These are phyloP conservation scores for Microbotryum violaceum DNA, from an alignment of 1,284 basidiomycete species.

Conservation along the genomic window DNA sequence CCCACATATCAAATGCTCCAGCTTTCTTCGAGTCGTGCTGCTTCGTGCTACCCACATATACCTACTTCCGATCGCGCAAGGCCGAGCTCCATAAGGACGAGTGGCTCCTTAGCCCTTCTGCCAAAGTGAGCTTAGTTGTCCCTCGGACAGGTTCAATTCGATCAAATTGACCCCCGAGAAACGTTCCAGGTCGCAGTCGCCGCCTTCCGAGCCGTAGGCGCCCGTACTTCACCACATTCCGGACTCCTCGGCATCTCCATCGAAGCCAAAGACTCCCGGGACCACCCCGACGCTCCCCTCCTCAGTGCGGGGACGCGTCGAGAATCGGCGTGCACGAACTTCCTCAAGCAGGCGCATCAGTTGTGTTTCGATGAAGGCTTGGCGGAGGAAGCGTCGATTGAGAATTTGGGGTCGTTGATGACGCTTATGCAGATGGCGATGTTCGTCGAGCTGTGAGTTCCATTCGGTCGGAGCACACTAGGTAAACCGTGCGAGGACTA, in stretches of 20 bases:
- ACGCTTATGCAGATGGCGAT: conserved; percentile 11
- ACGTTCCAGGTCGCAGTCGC: conserved; percentile 11
- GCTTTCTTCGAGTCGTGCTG: conserved; percentile 28
- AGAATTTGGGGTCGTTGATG: conserved; percentile 17
- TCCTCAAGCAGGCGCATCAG: conserved; percentile 9
- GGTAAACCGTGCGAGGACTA: no score
- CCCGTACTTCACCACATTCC: conserved; percentile 20
- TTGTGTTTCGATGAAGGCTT: conserved; percentile 9
- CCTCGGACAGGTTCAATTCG: neutral
- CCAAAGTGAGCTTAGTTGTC: neutral
- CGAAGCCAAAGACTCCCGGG: neutral
- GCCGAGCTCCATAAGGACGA: neutral
- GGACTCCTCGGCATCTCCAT: conserved; percentile 14
- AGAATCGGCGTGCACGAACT: conserved; percentile 11
- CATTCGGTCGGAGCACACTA: neutral
- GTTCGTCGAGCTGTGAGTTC: conserved; percentile 6
- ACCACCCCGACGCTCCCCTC: conserved; percentile 1
- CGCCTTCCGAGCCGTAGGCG: conserved; percentile 21
- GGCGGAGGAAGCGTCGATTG: neutral
- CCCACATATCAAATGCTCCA: neutral
- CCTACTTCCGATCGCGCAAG: conserved; percentile 4
- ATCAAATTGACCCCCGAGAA: neutral
- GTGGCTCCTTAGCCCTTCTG: neutral
- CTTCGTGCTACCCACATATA: conserved; percentile 16
- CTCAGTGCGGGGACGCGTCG: conserved; percentile 11